Conservation (phyloP, 106 monocot genomes). For the Dactylorhiza incarnata region DNA sequence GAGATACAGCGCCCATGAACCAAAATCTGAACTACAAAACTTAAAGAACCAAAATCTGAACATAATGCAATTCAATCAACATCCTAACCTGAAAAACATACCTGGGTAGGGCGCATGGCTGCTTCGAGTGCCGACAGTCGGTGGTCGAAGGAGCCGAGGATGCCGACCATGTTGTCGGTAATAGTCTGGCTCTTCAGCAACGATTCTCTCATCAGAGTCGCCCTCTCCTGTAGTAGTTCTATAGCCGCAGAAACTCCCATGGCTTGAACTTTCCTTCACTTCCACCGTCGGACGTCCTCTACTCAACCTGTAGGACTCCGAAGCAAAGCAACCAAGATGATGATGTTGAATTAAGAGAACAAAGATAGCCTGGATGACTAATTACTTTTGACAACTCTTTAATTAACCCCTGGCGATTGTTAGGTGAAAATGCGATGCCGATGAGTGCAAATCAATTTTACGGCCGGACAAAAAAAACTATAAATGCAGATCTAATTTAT, state of each 20-base stretch:
- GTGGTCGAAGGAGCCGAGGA: slow-evolving; percentile 56
- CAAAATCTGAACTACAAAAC: background rate
- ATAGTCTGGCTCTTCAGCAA: slow-evolving; percentile 30
- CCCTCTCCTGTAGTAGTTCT: slow-evolving; percentile 28
- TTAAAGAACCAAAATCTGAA: background rate
- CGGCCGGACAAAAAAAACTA: too few species aligned
- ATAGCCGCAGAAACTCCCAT: slow-evolving; percentile 16
- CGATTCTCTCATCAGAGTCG: slow-evolving; percentile 35
- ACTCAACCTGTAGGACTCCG: background rate
- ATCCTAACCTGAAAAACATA: slow-evolving; percentile 3
- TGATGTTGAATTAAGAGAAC: too few species aligned
- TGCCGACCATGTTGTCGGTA: slow-evolving; percentile 34
- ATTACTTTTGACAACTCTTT: too few species aligned
- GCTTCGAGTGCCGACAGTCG: slow-evolving; percentile 58
- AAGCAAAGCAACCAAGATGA: too few species aligned
- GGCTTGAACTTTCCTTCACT: background rate
- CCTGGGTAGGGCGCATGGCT: slow-evolving; percentile 66
- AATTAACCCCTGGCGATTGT: too few species aligned
- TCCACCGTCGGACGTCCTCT: background rate
- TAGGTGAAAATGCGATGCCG: too few species aligned
- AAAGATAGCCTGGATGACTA: too few species aligned
- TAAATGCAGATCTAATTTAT: too few species aligned
- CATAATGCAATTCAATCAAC: background rate
- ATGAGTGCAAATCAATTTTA: too few species aligned
- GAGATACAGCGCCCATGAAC: background rate